These are phyloP conservation scores for Dryas octopetala DNA, from an alignment of 306 rosid species.

Conservation along the genomic window DNA sequence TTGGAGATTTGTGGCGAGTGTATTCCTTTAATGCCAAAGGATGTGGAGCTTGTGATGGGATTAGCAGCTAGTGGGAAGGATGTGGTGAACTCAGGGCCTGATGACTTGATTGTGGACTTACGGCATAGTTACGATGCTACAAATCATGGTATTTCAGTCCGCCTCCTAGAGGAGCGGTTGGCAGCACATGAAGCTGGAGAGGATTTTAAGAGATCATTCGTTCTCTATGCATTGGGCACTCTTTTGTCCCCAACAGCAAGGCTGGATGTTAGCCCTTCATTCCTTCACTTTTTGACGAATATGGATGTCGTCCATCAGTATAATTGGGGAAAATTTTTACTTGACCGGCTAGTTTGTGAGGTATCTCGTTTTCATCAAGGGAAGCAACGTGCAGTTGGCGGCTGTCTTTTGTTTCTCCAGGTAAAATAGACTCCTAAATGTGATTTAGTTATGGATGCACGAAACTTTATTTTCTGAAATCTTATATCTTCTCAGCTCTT, in stretches of 20 bases:
- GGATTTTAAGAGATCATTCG: slow-evolving; percentile 42
- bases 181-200: slow-evolving; percentile 41
- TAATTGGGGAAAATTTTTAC: slow-evolving; percentile 47
- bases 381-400: slow-evolving; percentile 46
- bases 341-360: slow-evolving; percentile 40
- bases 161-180: slow-evolving; percentile 39
- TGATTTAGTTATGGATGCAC: background rate
- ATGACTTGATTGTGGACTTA: slow-evolving; percentile 36
- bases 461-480: slow-evolving; percentile 2
- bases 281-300: slow-evolving; percentile 40
- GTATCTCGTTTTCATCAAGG: slow-evolving; percentile 42
- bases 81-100: slow-evolving; percentile 47
- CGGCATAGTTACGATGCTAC: slow-evolving; percentile 38
- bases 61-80: slow-evolving; percentile 46
- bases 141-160: slow-evolving; percentile 43
- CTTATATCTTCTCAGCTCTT: slow-evolving; percentile 37
- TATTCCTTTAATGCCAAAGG: slow-evolving; percentile 35
- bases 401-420: slow-evolving; percentile 49
- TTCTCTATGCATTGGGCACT: slow-evolving; percentile 43
- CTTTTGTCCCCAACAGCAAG: slow-evolving; percentile 46
- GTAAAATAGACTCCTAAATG: slow-evolving; percentile 14
- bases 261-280: slow-evolving; percentile 47
- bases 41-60: slow-evolving; percentile 45
- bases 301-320: slow-evolving; percentile 41
- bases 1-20: slow-evolving; percentile 38